Evolutionary conservation across 305 asterid species (phyloP).

Genomic region (Fraxinus sp.): DNA sequence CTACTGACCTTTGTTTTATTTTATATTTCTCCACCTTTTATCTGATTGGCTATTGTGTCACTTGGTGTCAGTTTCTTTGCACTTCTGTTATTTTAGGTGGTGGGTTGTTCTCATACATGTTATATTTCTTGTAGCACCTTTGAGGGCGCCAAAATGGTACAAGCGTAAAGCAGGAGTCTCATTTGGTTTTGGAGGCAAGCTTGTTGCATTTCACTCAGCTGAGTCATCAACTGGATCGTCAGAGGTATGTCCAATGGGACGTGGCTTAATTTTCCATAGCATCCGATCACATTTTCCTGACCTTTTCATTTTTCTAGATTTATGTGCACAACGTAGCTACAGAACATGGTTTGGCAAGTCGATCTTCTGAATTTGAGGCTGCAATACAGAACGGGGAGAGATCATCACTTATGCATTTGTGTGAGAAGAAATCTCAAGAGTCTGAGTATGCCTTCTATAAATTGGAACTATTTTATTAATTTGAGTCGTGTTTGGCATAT

Average conservation of each 20-base stretch:
- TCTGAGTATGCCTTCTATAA: conserved; percentile 65
- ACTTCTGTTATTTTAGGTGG: conserved; percentile 14
- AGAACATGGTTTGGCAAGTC: conserved; percentile 69
- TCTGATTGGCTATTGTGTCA: background rate
- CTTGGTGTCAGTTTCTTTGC: conserved; percentile 17
- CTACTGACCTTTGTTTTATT: background rate
- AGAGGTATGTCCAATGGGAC: conserved; percentile 48
- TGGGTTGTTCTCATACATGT: conserved; percentile 22
- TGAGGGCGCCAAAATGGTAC: conserved; percentile 99
- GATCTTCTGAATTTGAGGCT: conserved; percentile 87
- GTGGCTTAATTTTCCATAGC: conserved; percentile 7
- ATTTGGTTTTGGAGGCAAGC: conserved; percentile 99
- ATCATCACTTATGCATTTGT: conserved; percentile 72
- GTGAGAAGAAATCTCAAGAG: conserved; percentile 83
- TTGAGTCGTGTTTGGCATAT: conserved; percentile 6
- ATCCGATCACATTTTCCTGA: conserved; percentile 18
- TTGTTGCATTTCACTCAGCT: conserved; percentile 69
- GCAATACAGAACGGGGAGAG: conserved; percentile 85
- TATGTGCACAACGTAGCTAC: conserved; percentile 71
- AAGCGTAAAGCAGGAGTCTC: conserved; percentile 94
- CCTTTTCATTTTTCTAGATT: conserved; percentile 49
- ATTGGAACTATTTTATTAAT: conserved; percentile 14
- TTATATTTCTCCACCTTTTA: conserved; percentile 3
- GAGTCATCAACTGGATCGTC: conserved; percentile 65
- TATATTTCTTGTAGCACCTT: conserved; percentile 54